A percentile compares a stretch with the other conserved stretches of the same genome.
Conservation (phyloP, 257 asterid genomes). For the Rehmannia glutinosa region DNA sequence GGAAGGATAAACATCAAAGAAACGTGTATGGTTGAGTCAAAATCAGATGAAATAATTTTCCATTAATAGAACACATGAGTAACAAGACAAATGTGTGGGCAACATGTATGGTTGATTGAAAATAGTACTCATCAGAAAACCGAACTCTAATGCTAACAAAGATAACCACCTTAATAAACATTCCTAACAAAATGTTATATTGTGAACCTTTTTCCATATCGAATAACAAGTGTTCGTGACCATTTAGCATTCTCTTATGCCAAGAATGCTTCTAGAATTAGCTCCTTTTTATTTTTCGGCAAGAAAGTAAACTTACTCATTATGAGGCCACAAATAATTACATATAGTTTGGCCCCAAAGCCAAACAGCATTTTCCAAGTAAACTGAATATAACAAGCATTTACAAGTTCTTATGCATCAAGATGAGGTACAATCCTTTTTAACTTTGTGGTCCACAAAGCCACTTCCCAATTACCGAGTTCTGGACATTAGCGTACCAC, state of each 20-base stretch:
- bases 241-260: not conserved
- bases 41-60: not conserved
- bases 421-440: not conserved
- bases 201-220: no score
- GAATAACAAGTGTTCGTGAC: not conserved
- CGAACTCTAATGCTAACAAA: not conserved
- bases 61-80: not conserved
- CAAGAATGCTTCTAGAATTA: not conserved
- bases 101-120: constrained; percentile 1
- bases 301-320: not conserved
- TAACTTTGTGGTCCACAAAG: not conserved
- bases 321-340: no score
- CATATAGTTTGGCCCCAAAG: not conserved
- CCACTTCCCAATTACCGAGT: not conserved
- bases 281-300: not conserved
- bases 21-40: not conserved
- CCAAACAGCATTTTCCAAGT: not conserved
- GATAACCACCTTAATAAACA: no score
- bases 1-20: not conserved
- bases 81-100: constrained; percentile 6
- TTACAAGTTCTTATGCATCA: constrained; percentile 6
- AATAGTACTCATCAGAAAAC: not conserved
- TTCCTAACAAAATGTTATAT: no score
- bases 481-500: not conserved
- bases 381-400: not conserved